Conservation (phyloP, 257 asterid species). For the Solanum appendiculatum region DNA sequence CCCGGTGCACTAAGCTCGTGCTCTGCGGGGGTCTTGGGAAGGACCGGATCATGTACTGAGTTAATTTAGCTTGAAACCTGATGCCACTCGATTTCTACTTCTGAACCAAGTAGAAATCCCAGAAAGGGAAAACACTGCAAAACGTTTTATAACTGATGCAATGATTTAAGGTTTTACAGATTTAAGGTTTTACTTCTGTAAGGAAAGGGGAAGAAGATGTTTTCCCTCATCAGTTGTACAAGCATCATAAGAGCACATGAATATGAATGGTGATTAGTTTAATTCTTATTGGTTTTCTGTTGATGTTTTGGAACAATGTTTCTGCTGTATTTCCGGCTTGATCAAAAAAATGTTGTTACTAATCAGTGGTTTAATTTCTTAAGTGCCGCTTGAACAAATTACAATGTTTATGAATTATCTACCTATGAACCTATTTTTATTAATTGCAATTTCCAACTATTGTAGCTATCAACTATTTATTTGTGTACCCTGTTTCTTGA, state of each 20-base stretch:
- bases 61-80: background rate
- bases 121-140: background rate
- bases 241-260: background rate
- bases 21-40: background rate
- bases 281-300: background rate
- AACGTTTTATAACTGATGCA: background rate
- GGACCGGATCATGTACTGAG: background rate
- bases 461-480: background rate
- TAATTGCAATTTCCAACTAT: background rate
- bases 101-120: background rate
- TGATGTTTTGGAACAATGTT: background rate
- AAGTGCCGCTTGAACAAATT: background rate
- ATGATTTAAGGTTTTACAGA: too few relatives aligned
- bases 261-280: background rate
- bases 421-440: background rate
- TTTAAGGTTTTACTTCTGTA: background rate
- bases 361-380: background rate
- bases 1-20: background rate
- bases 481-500: background rate
- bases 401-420: background rate
- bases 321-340: background rate
- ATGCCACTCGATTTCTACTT: background rate
- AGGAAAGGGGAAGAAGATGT: background rate
- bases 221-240: background rate
- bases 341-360: background rate